These are phyloP conservation scores for Knufia petricola DNA, from an alignment of 2,329 filamentous ascomycete genomes.

Conservation along the genomic window DNA sequence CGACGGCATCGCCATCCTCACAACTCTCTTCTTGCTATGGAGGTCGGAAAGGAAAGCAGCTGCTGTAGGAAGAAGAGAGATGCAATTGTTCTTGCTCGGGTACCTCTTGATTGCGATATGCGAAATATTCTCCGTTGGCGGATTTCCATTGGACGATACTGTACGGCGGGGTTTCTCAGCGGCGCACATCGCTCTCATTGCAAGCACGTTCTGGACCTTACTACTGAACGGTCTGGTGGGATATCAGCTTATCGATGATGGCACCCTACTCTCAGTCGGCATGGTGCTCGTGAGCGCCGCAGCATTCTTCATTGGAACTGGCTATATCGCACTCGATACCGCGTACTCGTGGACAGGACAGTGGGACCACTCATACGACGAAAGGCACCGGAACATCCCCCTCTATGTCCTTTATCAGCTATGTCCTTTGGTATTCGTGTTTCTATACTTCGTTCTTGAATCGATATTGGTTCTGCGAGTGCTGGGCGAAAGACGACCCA, in stretches of 20 bases:
- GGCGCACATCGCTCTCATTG: slow-evolving; percentile 81
- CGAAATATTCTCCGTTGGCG: slow-evolving; percentile 92
- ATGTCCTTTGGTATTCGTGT: slow-evolving; percentile 77
- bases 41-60: slow-evolving; percentile 83
- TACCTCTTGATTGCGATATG: slow-evolving; percentile 86
- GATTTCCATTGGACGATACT: slow-evolving; percentile 62
- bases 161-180: slow-evolving; percentile 76
- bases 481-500: slow-evolving; percentile 80
- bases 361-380: slow-evolving; percentile 54
- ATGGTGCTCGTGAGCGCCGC: slow-evolving; percentile 62
- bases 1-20: slow-evolving; percentile 63
- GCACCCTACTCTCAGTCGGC: slow-evolving; percentile 71
- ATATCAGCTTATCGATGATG: slow-evolving; percentile 88
- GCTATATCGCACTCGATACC: slow-evolving; percentile 92
- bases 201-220: slow-evolving; percentile 80
- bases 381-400: slow-evolving; percentile 64
- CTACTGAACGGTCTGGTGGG: slow-evolving; percentile 87
- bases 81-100: slow-evolving; percentile 82
- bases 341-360: slow-evolving; percentile 74
- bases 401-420: slow-evolving; percentile 94
- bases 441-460: slow-evolving; percentile 77
- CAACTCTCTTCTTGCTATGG: slow-evolving; percentile 59
- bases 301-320: slow-evolving; percentile 74
- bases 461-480: slow-evolving; percentile 72
- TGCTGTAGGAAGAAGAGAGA: slow-evolving; percentile 89